Conservation (phyloP, 441 rosid genomes). For the Aquilaria agallochum region DNA sequence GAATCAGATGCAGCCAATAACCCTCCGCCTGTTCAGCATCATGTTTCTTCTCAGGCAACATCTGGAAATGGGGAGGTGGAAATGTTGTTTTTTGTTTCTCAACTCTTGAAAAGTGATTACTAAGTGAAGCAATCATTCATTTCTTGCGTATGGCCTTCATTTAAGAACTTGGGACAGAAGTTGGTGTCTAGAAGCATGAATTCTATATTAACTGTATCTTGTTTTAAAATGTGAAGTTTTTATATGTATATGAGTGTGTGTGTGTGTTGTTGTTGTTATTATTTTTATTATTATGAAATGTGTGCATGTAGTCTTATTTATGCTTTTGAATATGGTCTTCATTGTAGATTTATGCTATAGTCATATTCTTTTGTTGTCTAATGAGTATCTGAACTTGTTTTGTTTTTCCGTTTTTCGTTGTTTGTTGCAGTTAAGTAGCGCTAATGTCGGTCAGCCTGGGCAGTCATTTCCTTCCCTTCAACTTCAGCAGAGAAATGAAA, state of each 20-base stretch:
- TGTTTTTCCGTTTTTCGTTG: not conserved
- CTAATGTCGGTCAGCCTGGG: conserved; percentile 37
- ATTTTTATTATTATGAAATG: too few species aligned
- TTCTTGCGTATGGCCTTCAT: too few species aligned
- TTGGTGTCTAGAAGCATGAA: too few species aligned
- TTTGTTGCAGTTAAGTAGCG: conserved; percentile 44
- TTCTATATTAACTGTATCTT: too few species aligned
- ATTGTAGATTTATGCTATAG: not conserved
- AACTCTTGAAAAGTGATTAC: too few species aligned
- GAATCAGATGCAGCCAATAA: conserved; percentile 59
- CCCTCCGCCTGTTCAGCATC: conserved; percentile 46
- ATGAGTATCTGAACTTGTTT: not conserved
- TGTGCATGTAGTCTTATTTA: too few species aligned
- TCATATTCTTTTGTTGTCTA: not conserved
- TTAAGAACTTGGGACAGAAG: too few species aligned
- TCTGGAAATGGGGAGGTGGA: conserved; percentile 74
- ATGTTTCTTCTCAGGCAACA: conserved; percentile 46
- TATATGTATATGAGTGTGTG: too few species aligned
- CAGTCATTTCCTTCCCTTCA: conserved; percentile 56
- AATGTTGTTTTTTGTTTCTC: conserved; percentile 1
- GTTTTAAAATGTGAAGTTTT: too few species aligned
- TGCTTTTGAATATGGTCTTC: too few species aligned
- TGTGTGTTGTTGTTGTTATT: too few species aligned
- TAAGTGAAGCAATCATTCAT: too few species aligned
- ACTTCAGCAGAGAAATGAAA: conserved; percentile 58